A percentile compares a stretch with the other conserved stretches of the same genome.
phyloP scores from a whole-genome alignment of 768 basidiomycete species.

The Daedalea quercina region DNA sequence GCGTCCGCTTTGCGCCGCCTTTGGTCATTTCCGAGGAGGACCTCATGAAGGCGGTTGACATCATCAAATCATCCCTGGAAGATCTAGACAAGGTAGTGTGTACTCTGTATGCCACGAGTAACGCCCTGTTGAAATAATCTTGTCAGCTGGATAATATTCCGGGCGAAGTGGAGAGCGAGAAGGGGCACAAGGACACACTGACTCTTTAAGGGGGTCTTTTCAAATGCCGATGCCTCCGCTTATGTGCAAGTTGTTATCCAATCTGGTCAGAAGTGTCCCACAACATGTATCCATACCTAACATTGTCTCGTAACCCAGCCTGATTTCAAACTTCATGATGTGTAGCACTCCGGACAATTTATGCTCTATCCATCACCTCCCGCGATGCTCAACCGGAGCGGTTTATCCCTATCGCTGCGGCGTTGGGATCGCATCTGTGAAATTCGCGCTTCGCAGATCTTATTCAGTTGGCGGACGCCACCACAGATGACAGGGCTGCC shows the following conservation, averaged over 20 bases:
- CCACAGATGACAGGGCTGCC: background rate
- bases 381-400: background rate
- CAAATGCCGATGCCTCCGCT: background rate
- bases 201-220: conserved; percentile 17
- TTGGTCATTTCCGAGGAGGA: conserved; percentile 91
- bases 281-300: background rate
- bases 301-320: background rate
- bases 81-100: conserved; percentile 72
- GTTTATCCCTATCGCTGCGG: too few species aligned
- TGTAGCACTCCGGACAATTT: background rate
- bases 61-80: conserved; percentile 68
- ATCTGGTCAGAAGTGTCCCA: background rate
- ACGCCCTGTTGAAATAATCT: background rate
- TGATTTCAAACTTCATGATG: background rate
- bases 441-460: background rate
- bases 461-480: background rate
- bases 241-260: background rate
- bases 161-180: conserved; percentile 57
- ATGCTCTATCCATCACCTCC: background rate
- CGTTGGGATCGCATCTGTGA: background rate
- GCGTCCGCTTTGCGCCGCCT: conserved; percentile 95
- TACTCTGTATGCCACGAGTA: conserved; percentile 14
- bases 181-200: conserved; percentile 40
- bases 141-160: conserved; percentile 54
- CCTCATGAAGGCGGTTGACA: conserved; percentile 61